Base-by-base conservation (phyloP, 345 rosid genomes). In the Microthlaspi erraticum region DNA sequence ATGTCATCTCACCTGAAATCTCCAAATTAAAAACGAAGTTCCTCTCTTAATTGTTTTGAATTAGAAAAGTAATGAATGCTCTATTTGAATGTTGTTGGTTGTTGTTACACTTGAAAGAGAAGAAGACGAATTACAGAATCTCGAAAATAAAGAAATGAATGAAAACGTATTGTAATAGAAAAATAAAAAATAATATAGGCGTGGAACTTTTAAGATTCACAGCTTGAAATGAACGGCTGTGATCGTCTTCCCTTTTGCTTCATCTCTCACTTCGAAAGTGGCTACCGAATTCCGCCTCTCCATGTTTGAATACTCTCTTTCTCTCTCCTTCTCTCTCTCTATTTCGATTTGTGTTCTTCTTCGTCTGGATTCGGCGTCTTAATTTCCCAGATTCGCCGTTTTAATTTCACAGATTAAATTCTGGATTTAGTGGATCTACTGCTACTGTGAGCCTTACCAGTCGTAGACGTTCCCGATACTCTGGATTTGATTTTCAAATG, bases 271-370 rank as follows among this genome's bases (percentile, higher is more conserved):
- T 51, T 41, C 60, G 48, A 70, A 68, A 65, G 46, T 33, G 77
- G 77, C 49, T 78, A 58, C 58, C 68, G 50, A 32, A 58, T 46
- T 82, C 92, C 92, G 86, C 94, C 89, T 77, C 88, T 84, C 78
- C 73, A 65, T 77, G 81, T 92, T 92, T 90, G 88, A 85, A 80
- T 71, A 74, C 36, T 50, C 50, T 59, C 56, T 70, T 52, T 51
- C 43, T 76, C 58, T 64, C 44, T 10, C 33, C 45, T 53, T 32
- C 54, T 65, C 46, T 60, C 70, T 60, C 49, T 60, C 64, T 61
- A 1, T 36, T 32, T 63, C 61, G 75, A 59, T 67, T 67, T 59
- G 41, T 19, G 72, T 18, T 64, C 76, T 49, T 63, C 71, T 45
- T 64, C 76, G 41, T 54, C 19, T 63, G 18, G 64, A 54, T 64